Evolutionary conservation across 805 yeast species (phyloP).

Genomic region (Jamesozyma gamospora): DNA sequence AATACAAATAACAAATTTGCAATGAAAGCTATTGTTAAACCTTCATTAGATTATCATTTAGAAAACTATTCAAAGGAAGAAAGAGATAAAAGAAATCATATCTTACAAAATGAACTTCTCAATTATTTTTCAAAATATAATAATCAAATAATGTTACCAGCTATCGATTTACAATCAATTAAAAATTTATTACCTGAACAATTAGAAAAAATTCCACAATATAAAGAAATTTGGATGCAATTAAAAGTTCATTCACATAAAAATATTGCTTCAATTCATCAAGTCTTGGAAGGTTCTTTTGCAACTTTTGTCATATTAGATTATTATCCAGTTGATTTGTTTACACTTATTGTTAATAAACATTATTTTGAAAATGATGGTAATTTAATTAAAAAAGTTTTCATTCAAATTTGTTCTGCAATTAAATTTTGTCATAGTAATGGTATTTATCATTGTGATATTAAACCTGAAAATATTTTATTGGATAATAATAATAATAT

Average conservation of each 20-base stretch:
- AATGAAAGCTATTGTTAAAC: conserved; percentile 57
- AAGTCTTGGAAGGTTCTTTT: conserved; percentile 52
- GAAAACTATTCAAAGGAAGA: conserved; percentile 12
- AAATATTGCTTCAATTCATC: conserved; percentile 64
- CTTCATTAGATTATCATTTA: conserved; percentile 6
- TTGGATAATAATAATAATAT: conserved; percentile 49
- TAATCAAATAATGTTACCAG: conserved; percentile 21
- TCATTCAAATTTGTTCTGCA: conserved; percentile 73
- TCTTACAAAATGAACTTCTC: conserved; percentile 14
- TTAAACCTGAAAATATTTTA: conserved; percentile 89
- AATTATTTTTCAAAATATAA: conserved; percentile 19
- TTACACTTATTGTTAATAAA: conserved; percentile 71
- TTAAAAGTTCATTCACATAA: conserved; percentile 68
- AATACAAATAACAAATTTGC: conserved; percentile 47
- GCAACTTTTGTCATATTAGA: conserved; percentile 73
- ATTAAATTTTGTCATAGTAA: conserved; percentile 71
- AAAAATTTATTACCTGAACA: conserved; percentile 28
- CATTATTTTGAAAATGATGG: conserved; percentile 50
- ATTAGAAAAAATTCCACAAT: conserved; percentile 27
- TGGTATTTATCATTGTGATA: conserved; percentile 86
- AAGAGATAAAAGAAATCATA: conserved; percentile 19
- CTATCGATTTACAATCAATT: conserved; percentile 23
- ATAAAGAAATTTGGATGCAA: conserved; percentile 68
- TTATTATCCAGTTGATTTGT: conserved; percentile 78
- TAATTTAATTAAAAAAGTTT: conserved; percentile 43